Evolutionary conservation across 306 rosid genomes (phyloP).

Genomic region (Vigna trinervia): DNA sequence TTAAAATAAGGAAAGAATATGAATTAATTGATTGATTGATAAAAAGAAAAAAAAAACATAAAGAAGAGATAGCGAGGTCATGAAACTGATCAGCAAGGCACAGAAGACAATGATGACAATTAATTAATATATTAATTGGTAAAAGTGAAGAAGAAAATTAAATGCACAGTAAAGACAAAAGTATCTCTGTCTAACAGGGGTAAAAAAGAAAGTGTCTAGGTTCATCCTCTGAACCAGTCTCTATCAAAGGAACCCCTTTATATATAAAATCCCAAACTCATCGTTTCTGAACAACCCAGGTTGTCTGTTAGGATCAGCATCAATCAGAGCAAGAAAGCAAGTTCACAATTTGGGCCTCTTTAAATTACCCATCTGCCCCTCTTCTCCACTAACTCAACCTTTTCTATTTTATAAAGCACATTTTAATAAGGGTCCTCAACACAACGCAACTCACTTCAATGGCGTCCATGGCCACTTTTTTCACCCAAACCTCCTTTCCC

Average conservation of each 20-base stretch:
- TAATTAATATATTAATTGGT: background rate
- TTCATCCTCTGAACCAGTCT: conserved; percentile 45
- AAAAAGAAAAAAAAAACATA: background rate
- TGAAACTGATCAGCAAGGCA: conserved; percentile 16
- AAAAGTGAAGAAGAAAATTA: background rate
- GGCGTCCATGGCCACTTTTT: conserved; percentile 89
- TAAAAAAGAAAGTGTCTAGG: conserved; percentile 40
- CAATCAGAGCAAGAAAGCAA: background rate
- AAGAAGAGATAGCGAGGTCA: background rate
- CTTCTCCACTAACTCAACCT: conserved; percentile 42
- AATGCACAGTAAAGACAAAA: background rate
- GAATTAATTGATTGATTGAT: background rate
- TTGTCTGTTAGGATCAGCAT: conserved; percentile 22
- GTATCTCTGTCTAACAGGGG: background rate
- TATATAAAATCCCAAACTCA: conserved; percentile 21
- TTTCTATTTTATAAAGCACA: conserved; percentile 39
- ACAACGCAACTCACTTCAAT: conserved; percentile 48
- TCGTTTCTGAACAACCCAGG: conserved; percentile 12
- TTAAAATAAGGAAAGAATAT: background rate
- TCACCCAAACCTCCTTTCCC: conserved; percentile 56
- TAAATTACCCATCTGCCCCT: conserved; percentile 45
- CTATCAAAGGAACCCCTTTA: background rate
- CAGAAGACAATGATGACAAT: background rate
- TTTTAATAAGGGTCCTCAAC: background rate
- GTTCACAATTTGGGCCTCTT: background rate